Evolutionary conservation across 2,329 filamentous ascomycete genomes (phyloP).

Genomic region (Fusarium begoniae): DNA sequence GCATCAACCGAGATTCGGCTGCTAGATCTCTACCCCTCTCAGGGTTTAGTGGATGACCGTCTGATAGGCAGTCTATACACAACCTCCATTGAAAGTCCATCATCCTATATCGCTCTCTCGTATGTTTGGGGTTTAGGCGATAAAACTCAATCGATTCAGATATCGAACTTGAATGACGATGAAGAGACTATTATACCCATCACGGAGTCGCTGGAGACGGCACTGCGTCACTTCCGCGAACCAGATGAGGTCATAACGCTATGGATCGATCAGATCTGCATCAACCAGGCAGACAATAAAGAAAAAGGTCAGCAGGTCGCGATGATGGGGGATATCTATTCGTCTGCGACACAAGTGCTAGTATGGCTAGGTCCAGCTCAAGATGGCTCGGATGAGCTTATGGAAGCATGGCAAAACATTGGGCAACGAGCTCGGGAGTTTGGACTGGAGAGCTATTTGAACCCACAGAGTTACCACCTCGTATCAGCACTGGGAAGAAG

Average conservation of each 20-base stretch:
- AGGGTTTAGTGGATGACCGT: accelerated
- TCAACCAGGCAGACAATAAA: not conserved
- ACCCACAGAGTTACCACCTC: not conserved
- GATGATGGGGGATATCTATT: not conserved
- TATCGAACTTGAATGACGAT: accelerated
- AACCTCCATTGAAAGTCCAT: accelerated
- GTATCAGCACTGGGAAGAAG: not conserved
- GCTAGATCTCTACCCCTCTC: not conserved
- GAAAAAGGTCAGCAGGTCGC: not conserved
- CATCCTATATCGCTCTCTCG: not conserved
- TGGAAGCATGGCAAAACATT: not conserved
- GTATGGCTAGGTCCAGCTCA: not conserved
- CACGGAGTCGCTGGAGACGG: not conserved
- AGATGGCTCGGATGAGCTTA: not conserved
- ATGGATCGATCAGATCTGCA: not conserved
- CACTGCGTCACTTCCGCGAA: not conserved
- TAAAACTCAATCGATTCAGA: not conserved
- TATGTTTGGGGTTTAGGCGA: not conserved
- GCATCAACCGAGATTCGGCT: not conserved
- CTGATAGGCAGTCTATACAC: not conserved
- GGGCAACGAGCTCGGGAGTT: not conserved
- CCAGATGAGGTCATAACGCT: not conserved
- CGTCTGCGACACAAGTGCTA: not conserved
- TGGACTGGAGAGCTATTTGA: not conserved
- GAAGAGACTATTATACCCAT: not conserved